Percentiles rank a stretch among this genome's conserved stretches.
Evolutionary conservation across 352 stramenopile genomes (phyloP).

Genomic region (Pythium volutum): DNA sequence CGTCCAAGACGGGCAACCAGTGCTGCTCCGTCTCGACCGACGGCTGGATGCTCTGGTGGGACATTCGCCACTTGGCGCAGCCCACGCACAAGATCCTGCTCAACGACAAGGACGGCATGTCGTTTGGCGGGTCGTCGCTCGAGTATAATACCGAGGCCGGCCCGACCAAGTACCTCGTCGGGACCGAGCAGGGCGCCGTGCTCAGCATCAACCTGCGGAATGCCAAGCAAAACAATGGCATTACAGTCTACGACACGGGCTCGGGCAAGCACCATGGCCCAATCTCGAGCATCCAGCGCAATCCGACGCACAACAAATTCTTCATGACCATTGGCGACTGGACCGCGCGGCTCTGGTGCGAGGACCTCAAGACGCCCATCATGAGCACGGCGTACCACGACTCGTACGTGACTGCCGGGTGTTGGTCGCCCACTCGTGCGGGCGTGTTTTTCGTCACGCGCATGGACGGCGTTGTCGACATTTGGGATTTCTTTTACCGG

Average conservation of each 20-base stretch:
- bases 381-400: slow-evolving; percentile 97
- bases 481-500: slow-evolving; percentile 98
- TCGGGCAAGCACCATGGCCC: slow-evolving; percentile 94
- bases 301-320: slow-evolving; percentile 97
- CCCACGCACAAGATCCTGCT: slow-evolving; percentile 80
- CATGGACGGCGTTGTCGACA: slow-evolving; percentile 96
- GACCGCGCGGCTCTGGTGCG: slow-evolving; percentile 95
- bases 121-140: slow-evolving; percentile 92
- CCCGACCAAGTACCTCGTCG: slow-evolving; percentile 96
- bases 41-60: slow-evolving; percentile 91
- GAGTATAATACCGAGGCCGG: slow-evolving; percentile 97
- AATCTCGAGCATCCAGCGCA: slow-evolving; percentile 95
- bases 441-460: slow-evolving; percentile 97
- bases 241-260: slow-evolving; percentile 94
- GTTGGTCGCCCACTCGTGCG: slow-evolving; percentile 94
- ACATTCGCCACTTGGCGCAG: slow-evolving; percentile 85
- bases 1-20: slow-evolving; percentile 95
- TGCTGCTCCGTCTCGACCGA: slow-evolving; percentile 96
- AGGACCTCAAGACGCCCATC: slow-evolving; percentile 97
- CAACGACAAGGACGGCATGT: slow-evolving; percentile 74
- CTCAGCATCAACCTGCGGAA: slow-evolving; percentile 95
- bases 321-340: slow-evolving; percentile 98
- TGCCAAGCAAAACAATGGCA: slow-evolving; percentile 96
- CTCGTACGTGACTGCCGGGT: slow-evolving; percentile 95
- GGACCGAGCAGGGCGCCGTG: slow-evolving; percentile 96